Percentiles rank a stretch among this genome's conserved stretches.
phyloP scores from a whole-genome alignment of 306 rosid species.

The Argentina anserina region DNA sequence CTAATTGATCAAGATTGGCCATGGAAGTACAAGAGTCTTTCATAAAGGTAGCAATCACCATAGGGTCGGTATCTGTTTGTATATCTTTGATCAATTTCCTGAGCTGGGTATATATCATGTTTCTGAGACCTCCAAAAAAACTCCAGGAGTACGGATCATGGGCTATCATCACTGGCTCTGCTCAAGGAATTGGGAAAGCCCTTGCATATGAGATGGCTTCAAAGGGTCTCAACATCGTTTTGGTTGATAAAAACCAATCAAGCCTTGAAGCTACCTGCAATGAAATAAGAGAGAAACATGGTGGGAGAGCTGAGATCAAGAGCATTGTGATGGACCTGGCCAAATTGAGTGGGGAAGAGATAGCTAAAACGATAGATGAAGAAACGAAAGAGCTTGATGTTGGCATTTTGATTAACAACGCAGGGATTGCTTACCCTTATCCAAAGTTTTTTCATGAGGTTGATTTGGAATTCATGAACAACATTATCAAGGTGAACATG shows the following conservation, averaged over 20 bases:
- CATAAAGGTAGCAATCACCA: not conserved
- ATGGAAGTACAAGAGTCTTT: constrained; percentile 12
- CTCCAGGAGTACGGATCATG: constrained; percentile 75
- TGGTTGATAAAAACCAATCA: constrained; percentile 29
- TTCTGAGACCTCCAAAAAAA: constrained; percentile 59
- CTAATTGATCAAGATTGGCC: not conserved
- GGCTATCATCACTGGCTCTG: constrained; percentile 73
- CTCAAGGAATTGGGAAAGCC: constrained; percentile 80
- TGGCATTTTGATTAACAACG: constrained; percentile 52
- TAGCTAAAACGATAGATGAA: constrained; percentile 11
- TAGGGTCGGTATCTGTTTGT: constrained; percentile 39
- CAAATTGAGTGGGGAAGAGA: constrained; percentile 21
- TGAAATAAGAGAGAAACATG: constrained; percentile 25
- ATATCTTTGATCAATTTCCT: constrained; percentile 23
- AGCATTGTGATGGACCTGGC: constrained; percentile 39
- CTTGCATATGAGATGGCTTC: constrained; percentile 58
- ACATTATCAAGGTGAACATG: constrained; percentile 35
- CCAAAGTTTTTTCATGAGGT: constrained; percentile 49
- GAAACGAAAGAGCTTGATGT: constrained; percentile 22
- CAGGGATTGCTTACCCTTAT: constrained; percentile 41
- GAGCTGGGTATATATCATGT: constrained; percentile 55
- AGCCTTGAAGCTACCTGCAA: constrained; percentile 33
- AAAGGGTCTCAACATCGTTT: constrained; percentile 41
- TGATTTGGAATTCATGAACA: constrained; percentile 15
- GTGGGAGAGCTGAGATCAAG: not conserved